Evolutionary conservation across 345 rosid genomes (phyloP), one percentile per base, ranked within the genome.

Genomic region (Gossypium longicalyx): DNA sequence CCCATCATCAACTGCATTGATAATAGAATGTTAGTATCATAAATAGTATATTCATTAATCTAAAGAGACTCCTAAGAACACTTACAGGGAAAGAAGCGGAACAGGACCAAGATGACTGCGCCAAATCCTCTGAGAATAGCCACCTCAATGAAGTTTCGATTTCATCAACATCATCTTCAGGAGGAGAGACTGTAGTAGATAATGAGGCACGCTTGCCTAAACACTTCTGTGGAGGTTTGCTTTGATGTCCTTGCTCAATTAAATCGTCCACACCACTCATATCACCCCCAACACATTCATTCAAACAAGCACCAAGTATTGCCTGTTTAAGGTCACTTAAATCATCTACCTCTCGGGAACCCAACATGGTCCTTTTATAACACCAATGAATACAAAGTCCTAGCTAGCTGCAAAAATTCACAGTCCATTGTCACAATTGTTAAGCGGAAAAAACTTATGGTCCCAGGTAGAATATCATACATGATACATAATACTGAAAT

Each of bases 221-320:
- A 79, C 80, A 74, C 71, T 73, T 80, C n/a, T 54, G 73, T 53
- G 34, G 16, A 16, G 76, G 74, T 69, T 76, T 80, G 63, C 65
- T 73, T 17, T 77, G 69, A 51, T 13, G 27, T 34, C 53, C 53
- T 29, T 71, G 83, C 58, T 80, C 79, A 59, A 2, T 68, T 74
- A 73, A 80, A 74, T 85, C 87, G 61, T 73, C 75, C 53, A 45
- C 76, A 73, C 76, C 83, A 67, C 78, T 83, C 25, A 74, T 66
- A 74, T 77, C 82, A 63, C 84, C 86, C 20, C 79, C 79, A 62
- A 82, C 87, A 76, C 79, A 82, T 54, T 84, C 72, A 53, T 83
- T 60, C 73, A 71, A 75, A 72, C 73, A 81, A 41, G 48, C 7
- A 48, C 12, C 2, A 57, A 78, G 59, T 41, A 82, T 44, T 67